Evolutionary conservation across 331 rosid species (phyloP).

Genomic region (Stylosanthes scabra): DNA sequence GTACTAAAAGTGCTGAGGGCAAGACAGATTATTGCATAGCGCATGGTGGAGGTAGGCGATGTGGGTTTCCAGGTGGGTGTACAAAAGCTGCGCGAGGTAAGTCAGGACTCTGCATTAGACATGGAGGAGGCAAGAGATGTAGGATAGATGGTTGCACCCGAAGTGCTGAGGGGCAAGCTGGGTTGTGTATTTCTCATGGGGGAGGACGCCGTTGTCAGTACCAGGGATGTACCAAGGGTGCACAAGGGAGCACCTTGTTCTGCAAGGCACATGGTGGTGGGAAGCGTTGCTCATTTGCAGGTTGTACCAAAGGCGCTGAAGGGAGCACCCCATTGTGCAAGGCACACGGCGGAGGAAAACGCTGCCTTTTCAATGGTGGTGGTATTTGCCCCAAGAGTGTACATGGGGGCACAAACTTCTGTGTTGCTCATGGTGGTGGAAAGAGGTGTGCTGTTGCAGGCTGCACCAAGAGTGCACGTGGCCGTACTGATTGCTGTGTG

Average conservation of each 20-base stretch:
- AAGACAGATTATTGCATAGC: conserved; percentile 97
- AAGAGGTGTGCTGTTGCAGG: conserved; percentile 91
- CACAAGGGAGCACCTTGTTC: conserved; percentile 93
- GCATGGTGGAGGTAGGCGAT: conserved; percentile 94
- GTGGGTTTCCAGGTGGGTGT: conserved; percentile 80
- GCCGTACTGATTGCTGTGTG: conserved; percentile 96
- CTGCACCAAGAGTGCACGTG: conserved; percentile 97
- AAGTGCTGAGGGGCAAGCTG: conserved; percentile 99
- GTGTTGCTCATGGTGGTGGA: conserved; percentile 99
- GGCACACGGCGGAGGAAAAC: conserved; percentile 99
- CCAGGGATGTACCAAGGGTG: conserved; percentile 81
- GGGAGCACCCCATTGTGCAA: conserved; percentile 99
- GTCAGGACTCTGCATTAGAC: conserved; percentile 98
- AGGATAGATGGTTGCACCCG: conserved; percentile 77
- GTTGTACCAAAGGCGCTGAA: conserved; percentile 97
- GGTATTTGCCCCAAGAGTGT: conserved; percentile 98
- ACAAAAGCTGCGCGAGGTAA: conserved; percentile 92
- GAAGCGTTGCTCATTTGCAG: conserved; percentile 91
- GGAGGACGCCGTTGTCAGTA: conserved; percentile 97
- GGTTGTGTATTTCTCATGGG: conserved; percentile 96
- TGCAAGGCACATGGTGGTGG: conserved; percentile 99
- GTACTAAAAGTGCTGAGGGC: conserved; percentile 99
- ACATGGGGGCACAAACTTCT: conserved; percentile 94
- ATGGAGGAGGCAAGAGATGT: conserved; percentile 99
- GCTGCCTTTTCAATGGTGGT: conserved; percentile 93